These are phyloP conservation scores for Rheum nobile DNA, from an alignment of 148 eudicot genomes.

Conservation along the genomic window DNA sequence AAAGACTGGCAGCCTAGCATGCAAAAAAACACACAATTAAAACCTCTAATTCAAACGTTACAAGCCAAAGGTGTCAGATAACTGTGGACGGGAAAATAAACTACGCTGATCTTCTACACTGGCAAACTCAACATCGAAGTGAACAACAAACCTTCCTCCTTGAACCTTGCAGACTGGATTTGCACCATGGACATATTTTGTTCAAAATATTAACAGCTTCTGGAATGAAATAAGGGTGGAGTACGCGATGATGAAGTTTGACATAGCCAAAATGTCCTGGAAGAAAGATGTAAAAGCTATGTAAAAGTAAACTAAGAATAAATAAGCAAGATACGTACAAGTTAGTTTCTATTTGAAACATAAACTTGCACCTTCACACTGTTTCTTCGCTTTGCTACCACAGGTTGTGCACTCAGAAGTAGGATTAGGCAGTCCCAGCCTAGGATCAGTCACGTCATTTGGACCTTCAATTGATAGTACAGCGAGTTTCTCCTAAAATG, in stretches of 20 bases:
- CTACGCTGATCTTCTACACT: background rate
- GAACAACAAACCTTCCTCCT: conserved; percentile 43
- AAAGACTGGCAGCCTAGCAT: conserved; percentile 32
- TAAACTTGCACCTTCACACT: conserved; percentile 62
- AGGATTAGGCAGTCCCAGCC: conserved; percentile 75
- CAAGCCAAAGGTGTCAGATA: background rate
- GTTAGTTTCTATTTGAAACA: background rate
- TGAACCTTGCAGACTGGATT: conserved; percentile 33
- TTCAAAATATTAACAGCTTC: conserved; percentile 79
- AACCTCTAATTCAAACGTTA: background rate
- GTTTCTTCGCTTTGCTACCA: conserved; percentile 44
- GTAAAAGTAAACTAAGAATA: conserved; percentile 2
- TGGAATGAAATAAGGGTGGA: conserved; percentile 68
- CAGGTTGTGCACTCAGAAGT: conserved; percentile 61
- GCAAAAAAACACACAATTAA: conserved; percentile 12
- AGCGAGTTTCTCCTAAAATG: conserved; percentile 56
- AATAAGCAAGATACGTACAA: background rate
- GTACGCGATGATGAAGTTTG: conserved; percentile 50
- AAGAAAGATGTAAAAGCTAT: background rate
- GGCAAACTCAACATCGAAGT: background rate
- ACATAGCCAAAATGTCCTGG: conserved; percentile 91
- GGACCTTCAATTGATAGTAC: conserved; percentile 43
- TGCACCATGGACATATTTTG: conserved; percentile 86
- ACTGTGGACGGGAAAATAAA: background rate
- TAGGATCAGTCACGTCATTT: conserved; percentile 66